phyloP scores from a whole-genome alignment of 2,329 filamentous ascomycete species.

The Pseudogymnoascus sp. region DNA sequence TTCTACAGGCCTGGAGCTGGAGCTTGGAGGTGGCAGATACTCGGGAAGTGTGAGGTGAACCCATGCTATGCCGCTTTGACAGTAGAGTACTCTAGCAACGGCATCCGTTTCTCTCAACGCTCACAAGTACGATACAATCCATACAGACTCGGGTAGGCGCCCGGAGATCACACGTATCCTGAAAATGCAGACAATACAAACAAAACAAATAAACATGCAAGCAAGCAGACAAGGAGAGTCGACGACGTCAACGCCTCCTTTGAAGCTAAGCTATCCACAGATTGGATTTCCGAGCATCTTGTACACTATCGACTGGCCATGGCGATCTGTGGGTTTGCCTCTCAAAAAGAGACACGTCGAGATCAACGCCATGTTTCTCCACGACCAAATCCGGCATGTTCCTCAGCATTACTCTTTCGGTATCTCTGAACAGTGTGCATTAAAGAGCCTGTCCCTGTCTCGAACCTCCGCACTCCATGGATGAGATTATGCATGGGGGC shows the following conservation, averaged over 20 bases:
- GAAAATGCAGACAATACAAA: constrained; percentile 4
- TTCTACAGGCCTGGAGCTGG: background rate
- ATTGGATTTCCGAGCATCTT: constrained; percentile 5
- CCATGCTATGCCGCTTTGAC: constrained; percentile 7
- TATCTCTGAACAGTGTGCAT: background rate
- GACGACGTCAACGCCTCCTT: background rate
- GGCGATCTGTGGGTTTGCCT: constrained; percentile 7
- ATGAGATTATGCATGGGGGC: constrained; percentile 1
- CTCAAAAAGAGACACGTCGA: constrained; percentile 6
- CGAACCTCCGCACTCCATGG: constrained; percentile 2
- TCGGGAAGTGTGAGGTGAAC: background rate
- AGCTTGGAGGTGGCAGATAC: background rate
- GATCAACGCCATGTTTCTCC: constrained; percentile 9
- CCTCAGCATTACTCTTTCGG: constrained; percentile 6
- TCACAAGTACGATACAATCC: background rate
- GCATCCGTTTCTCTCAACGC: background rate
- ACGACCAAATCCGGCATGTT: constrained; percentile 9
- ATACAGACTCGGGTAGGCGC: background rate
- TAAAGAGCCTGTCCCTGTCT: background rate
- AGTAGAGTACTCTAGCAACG: background rate
- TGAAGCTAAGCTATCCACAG: background rate
- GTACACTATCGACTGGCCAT: constrained; percentile 2
- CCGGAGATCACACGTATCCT: background rate
- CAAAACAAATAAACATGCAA: background rate
- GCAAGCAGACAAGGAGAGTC: background rate